Evolutionary conservation across 1,284 basidiomycete genomes (phyloP).

Genomic region (Sanguinoderma infundibulare): DNA sequence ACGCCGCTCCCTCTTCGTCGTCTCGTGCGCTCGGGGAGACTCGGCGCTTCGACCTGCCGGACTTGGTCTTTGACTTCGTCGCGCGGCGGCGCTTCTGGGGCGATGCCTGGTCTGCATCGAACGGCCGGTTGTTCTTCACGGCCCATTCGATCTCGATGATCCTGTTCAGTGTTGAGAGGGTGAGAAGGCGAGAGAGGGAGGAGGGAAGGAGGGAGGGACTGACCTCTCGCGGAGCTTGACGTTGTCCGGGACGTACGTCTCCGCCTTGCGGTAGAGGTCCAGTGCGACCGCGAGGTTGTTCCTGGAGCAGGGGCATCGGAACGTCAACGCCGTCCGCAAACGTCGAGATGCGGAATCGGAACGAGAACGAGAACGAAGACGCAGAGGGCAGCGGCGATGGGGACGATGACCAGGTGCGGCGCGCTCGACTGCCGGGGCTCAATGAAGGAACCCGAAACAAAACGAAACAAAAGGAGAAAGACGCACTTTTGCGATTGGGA

Average conservation of each 20-base stretch:
- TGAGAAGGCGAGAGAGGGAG: conserved; percentile 51
- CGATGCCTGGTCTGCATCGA: conserved; percentile 52
- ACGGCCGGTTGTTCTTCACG: conserved; percentile 60
- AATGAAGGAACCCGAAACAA: background rate
- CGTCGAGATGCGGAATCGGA: no score
- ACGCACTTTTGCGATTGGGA: conserved; percentile 77
- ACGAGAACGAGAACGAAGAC: no score
- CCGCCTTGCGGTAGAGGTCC: conserved; percentile 76
- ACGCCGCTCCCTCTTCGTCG: conserved; percentile 12
- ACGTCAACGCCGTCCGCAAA: background rate
- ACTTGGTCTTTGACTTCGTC: conserved; percentile 32
- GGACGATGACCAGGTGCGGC: background rate
- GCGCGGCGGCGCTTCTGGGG: conserved; percentile 55
- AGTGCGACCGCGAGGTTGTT: conserved; percentile 74
- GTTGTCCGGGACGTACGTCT: conserved; percentile 78
- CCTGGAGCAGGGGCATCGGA: conserved; percentile 40
- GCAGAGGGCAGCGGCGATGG: no score
- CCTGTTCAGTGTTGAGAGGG: conserved; percentile 39
- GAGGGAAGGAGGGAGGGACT: conserved; percentile 58
- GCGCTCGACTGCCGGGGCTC: background rate
- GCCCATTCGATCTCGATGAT: conserved; percentile 79
- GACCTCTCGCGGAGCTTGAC: conserved; percentile 82
- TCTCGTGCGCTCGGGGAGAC: conserved; percentile 5
- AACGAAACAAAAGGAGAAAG: background rate
- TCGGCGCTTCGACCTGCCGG: conserved; percentile 14